phyloP scores from a whole-genome alignment of 1,284 basidiomycete genomes.

The Crocinoboletus sp. region DNA sequence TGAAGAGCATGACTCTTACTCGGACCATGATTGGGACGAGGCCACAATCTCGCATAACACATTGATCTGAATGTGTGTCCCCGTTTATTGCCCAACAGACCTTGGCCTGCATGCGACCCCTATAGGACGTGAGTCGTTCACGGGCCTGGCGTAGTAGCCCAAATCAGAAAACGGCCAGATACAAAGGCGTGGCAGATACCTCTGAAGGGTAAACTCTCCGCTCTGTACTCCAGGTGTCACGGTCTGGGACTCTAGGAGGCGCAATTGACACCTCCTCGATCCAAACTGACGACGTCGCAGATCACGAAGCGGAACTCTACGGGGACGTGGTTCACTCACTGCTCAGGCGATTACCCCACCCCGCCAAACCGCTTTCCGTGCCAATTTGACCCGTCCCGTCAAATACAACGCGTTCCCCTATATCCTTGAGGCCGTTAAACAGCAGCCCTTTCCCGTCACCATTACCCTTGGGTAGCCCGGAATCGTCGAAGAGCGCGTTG shows the following conservation, averaged over 20 bases:
- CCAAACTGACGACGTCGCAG: conserved; percentile 57
- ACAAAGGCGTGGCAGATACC: conserved; percentile 41
- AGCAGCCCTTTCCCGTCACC: conserved; percentile 80
- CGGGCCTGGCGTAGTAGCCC: conserved; percentile 59
- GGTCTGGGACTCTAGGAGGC: conserved; percentile 86
- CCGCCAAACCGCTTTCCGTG: conserved; percentile 48
- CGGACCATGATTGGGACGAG: conserved; percentile 96
- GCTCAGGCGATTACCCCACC: conserved; percentile 78
- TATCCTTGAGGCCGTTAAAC: conserved; percentile 76
- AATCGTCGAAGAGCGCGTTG: conserved; percentile 92
- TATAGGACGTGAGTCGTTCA: conserved; percentile 90
- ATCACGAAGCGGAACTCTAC: conserved; percentile 14
- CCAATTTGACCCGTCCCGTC: conserved; percentile 65
- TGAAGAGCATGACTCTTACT: conserved; percentile 46
- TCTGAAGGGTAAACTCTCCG: conserved; percentile 86
- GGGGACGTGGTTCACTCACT: conserved; percentile 48
- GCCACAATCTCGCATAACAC: conserved; percentile 85
- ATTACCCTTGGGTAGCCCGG: conserved; percentile 64
- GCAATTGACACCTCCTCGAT: conserved; percentile 86
- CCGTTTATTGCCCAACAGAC: conserved; percentile 79
- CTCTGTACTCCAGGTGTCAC: conserved; percentile 72
- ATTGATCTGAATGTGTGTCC: conserved; percentile 66
- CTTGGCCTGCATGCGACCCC: conserved; percentile 88
- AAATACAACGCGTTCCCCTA: conserved; percentile 89
- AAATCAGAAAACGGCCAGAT: conserved; percentile 6